These are phyloP conservation scores for Erodium moschatum DNA, from an alignment of 441 rosid genomes.

Conservation along the genomic window DNA sequence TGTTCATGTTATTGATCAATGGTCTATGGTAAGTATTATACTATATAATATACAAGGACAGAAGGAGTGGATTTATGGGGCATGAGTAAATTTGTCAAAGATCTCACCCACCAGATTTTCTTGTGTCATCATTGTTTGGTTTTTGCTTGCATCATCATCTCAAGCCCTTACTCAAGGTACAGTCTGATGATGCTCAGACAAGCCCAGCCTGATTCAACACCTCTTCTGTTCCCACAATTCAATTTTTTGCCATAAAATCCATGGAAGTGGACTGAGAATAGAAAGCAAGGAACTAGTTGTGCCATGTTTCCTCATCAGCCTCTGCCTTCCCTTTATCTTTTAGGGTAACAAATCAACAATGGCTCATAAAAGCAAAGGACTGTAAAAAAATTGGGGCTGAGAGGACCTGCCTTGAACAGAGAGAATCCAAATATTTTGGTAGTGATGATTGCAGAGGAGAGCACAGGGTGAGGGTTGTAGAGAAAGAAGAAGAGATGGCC, in stretches of 20 bases:
- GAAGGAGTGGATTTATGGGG: constrained; percentile 6
- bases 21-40: too few species aligned
- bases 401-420: constrained; percentile 31
- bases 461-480: too few species aligned
- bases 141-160: constrained; percentile 37
- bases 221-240: neutral
- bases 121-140: constrained; percentile 23
- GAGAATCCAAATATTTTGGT: constrained; percentile 54
- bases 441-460: too few species aligned
- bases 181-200: neutral
- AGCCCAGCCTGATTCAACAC: constrained; percentile 23
- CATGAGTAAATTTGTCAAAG: constrained; percentile 34
- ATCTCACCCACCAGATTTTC: constrained; percentile 28
- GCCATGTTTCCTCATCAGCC: constrained; percentile 22
- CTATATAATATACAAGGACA: neutral
- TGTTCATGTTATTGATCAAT: too few species aligned
- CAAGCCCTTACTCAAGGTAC: constrained; percentile 22
- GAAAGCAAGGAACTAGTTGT: constrained; percentile 25
- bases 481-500: constrained; percentile 11
- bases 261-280: constrained; percentile 23
- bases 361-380: constrained; percentile 23
- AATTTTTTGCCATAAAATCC: constrained; percentile 10
- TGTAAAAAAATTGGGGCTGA: constrained; percentile 25
- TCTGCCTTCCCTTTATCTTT: constrained; percentile 7
- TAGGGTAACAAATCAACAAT: constrained; percentile 20